phyloP scores from a whole-genome alignment of 208 protist species.

The Crithidia bombi region DNA sequence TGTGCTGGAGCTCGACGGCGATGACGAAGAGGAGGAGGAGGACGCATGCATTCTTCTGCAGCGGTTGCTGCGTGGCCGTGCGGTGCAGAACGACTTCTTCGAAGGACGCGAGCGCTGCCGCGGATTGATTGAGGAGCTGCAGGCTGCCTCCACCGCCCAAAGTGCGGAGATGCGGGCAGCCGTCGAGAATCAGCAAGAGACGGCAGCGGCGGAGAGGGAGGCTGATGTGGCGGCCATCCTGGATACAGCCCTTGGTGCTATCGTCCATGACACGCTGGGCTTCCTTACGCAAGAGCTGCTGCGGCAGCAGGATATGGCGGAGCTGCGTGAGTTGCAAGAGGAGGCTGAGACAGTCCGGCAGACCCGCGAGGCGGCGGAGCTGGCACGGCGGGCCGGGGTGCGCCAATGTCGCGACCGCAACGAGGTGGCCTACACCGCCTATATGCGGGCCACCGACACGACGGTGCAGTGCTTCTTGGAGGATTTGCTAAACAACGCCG shows the following conservation, averaged over 20 bases:
- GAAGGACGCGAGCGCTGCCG: constrained; percentile 93
- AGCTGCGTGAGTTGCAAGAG: constrained; percentile 54
- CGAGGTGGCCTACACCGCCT: constrained; percentile 74
- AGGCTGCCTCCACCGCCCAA: constrained; percentile 89
- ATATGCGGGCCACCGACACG: constrained; percentile 61
- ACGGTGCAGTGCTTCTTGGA: constrained; percentile 76
- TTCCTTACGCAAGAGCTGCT: constrained; percentile 87
- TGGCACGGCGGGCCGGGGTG: constrained; percentile 63
- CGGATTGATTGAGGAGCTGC: constrained; percentile 92
- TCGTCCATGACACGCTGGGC: constrained; percentile 84
- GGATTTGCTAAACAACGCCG: constrained; percentile 44
- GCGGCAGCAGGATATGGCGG: constrained; percentile 74
- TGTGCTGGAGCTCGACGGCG: constrained; percentile 84
- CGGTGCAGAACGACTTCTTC: constrained; percentile 94
- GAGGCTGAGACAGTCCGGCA: constrained; percentile 75
- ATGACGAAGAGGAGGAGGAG: constrained; percentile 82
- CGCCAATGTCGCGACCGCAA: constrained; percentile 72
- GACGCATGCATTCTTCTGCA: constrained; percentile 90
- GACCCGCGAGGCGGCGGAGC: constrained; percentile 82
- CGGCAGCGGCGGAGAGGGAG: constrained; percentile 45
- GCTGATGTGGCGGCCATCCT: constrained; percentile 57
- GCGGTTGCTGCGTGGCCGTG: constrained; percentile 88
- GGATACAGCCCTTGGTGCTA: constrained; percentile 72
- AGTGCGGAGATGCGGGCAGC: constrained; percentile 54
- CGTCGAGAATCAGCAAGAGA: constrained; percentile 44